Conservation (phyloP, 768 basidiomycete species). For the Grammothele lineata region DNA sequence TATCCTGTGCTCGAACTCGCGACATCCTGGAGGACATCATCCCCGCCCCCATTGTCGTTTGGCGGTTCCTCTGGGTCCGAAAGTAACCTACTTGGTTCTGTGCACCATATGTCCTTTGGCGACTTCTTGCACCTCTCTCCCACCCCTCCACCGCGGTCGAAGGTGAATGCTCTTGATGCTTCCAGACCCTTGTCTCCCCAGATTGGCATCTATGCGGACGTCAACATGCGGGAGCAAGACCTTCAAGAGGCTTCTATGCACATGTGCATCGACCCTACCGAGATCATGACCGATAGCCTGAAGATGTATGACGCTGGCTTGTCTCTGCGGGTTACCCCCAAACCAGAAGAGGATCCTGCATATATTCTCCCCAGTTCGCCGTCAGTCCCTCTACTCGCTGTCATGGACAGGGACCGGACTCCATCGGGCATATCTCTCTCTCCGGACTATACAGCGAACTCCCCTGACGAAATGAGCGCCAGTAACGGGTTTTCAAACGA, state of each 20-base stretch:
- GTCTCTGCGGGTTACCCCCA: background rate
- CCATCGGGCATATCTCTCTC: background rate
- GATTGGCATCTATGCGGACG: slow-evolving; percentile 25
- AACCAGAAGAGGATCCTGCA: no score
- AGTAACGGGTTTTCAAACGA: slow-evolving; percentile 18
- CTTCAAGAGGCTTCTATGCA: slow-evolving; percentile 15
- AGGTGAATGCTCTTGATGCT: background rate
- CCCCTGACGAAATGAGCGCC: background rate
- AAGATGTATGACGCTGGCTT: background rate
- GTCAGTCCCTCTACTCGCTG: no score
- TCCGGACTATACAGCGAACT: background rate
- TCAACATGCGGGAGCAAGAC: slow-evolving; percentile 32
- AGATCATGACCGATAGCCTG: slow-evolving; percentile 24
- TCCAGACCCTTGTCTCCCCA: slow-evolving; percentile 10
- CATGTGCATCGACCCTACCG: slow-evolving; percentile 37
- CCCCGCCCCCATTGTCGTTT: background rate
- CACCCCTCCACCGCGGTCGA: background rate
- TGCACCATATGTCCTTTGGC: background rate
- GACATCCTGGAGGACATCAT: background rate
- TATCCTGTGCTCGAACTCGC: no score
- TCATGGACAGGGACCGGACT: no score
- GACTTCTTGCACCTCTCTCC: slow-evolving; percentile 6
- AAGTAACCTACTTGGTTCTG: background rate
- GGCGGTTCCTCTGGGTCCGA: background rate
- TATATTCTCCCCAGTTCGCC: no score